Base-by-base conservation (phyloP, 2,329 filamentous ascomycete genomes). In the Sclerotinia nivalis region DNA sequence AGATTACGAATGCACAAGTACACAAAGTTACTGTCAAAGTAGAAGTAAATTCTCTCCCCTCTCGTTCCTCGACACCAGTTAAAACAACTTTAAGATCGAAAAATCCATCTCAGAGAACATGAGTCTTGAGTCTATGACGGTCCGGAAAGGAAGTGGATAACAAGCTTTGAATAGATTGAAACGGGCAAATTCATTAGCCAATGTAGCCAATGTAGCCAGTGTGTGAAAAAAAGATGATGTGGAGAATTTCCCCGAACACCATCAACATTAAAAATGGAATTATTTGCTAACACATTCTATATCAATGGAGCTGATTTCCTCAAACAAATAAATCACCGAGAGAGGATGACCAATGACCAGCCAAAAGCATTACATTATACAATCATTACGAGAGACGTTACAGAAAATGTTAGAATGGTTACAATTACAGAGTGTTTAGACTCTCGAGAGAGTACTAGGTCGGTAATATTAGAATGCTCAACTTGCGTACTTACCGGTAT, bases 311-410 rank as follows among this genome's bases (percentile, higher is more conserved):
- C 40, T 31, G 40, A n/a, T 31, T 61, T 47, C 58, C 58, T 12
- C 58, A 61, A 61, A 34, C 28, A 31, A 43, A 20, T 15, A 47
- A 47, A 22, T 47, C 4, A 13, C 20, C 55, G 31, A 47, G 13
- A 8, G 59, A 20, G 12, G 43, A 9, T 15, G 4, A 40, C 55
- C 55, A 58, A 9, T 15, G 2, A 25, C 55, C 34, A 58, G 55
- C 40, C 2, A 58, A 15, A 40, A n/a, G 22, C 5, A 8, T 58
- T n/a, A 37, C 22, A 58, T 58, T 25, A 15, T 61, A 61, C 18
- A 31, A 47, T 61, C 9, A 40, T 47, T 61, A 47, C 58, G 58
- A 61, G 58, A 61, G 13, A 28, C 40, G 58, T 61, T 45, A 61
- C 40, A 45, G 58, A 18, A 52, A 34, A n/a, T n/a, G 20, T 37